Evolutionary conservation across 108 stramenopile species (phyloP), one percentile per base, ranked within the genome.

Genomic region (Stephanodiscus minutulus): DNA sequence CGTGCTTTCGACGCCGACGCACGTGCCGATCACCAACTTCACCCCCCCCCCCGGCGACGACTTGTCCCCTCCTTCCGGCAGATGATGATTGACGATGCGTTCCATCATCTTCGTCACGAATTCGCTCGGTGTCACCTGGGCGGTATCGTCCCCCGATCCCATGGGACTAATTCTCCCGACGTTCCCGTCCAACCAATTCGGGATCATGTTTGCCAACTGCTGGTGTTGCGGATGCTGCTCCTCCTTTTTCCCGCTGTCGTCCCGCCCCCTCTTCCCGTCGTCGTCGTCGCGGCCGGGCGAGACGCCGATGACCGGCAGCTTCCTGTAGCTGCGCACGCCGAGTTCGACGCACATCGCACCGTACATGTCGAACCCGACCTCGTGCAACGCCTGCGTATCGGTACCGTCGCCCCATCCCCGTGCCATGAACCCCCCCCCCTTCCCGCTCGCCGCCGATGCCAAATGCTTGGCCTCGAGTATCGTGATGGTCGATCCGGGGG

Each of bases 401-500:
- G 61, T 27, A 11, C 78, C 78, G 27, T 69, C 58, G 5, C 78
- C 78, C 78, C 78, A 74, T 1, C 72, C 64, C 18, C 91, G 79
- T 0, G 96, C 96, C 85, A 96, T 91, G 66, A 96, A 96, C 9
- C 96, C 96, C 27, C 96, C 96, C 1, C 91, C 91, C 70, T 97
- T 97, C 8, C 96, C 96, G 53, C 82, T 84, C 11, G 96, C 96
- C 9, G 94, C 94, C 9, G 87, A 78, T 7, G 93, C 96, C 1
- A 88, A 70, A 47, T 41, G 71, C 20, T 82, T 84, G 47, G 83
- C 35, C 82, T 97, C 96, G 18, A 97, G 67, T 3, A 97, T 72
- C 0, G 86, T 89, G 47, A 93, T 86, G 4, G 63, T 74, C 0
- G 72, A 60, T 12, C 72, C 69, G 27, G 79, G 49, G 1, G 79